Percentiles rank a stretch among this genome's conserved stretches.
phyloP scores from a whole-genome alignment of 139 green algal genomes.

The Volvox africanus region DNA sequence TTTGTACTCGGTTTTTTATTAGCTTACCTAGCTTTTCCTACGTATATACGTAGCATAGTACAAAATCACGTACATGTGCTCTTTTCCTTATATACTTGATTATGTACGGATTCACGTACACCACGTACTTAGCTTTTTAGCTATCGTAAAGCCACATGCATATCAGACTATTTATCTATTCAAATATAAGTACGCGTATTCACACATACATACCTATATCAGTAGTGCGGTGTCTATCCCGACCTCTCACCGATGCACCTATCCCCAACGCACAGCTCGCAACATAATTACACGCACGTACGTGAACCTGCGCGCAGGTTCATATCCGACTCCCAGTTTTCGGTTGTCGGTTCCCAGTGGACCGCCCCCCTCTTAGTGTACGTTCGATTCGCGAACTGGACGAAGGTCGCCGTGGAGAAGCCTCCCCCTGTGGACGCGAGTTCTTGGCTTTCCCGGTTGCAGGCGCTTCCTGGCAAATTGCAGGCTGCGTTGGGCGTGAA shows the following conservation, averaged over 20 bases:
- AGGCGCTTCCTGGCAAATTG: neutral
- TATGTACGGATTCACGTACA: neutral
- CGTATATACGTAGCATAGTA: neutral
- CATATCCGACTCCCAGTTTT: neutral
- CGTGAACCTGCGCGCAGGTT: neutral
- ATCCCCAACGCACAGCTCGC: neutral
- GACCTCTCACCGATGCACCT: neutral
- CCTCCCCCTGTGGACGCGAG: neutral
- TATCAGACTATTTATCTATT: too few relatives aligned
- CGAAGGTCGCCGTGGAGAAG: neutral
- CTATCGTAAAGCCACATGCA: too few relatives aligned
- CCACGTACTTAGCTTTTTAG: too few relatives aligned
- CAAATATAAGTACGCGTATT: too few relatives aligned
- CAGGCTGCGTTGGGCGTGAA: neutral
- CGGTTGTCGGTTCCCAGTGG: constrained; percentile 4
- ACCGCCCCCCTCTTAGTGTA: neutral
- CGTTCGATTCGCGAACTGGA: constrained; percentile 11
- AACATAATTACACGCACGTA: neutral
- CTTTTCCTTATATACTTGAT: neutral
- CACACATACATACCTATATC: neutral
- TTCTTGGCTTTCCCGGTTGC: neutral
- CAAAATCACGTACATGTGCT: neutral
- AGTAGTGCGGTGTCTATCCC: neutral
- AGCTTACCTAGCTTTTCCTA: neutral
- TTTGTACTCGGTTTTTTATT: neutral